phyloP scores from a whole-genome alignment of 2,329 filamentous ascomycete genomes.

The Ophiostoma montium region DNA sequence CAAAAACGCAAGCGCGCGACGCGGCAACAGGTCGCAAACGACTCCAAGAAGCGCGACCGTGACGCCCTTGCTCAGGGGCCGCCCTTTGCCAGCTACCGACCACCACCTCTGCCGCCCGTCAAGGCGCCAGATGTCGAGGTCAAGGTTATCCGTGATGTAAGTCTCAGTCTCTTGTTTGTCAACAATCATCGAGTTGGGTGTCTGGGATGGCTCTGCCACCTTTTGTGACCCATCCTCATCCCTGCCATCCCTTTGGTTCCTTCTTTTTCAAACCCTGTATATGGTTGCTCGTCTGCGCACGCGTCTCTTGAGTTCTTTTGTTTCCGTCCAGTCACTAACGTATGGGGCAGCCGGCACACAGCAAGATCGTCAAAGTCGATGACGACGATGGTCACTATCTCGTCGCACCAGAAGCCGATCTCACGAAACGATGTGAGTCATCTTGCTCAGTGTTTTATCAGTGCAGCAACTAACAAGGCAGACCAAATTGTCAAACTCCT shows the following conservation, averaged over 20 bases:
- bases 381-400: slow-evolving; percentile 97
- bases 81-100: slow-evolving; percentile 65
- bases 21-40: slow-evolving; percentile 66
- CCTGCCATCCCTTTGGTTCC: not conserved
- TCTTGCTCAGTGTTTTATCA: too few relatives aligned
- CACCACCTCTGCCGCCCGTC: slow-evolving; percentile 75
- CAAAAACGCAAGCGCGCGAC: slow-evolving; percentile 74
- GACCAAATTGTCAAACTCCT: slow-evolving; percentile 82
- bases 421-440: slow-evolving; percentile 82
- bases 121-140: slow-evolving; percentile 72
- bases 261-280: too few relatives aligned
- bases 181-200: not conserved
- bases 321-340: not conserved
- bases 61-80: slow-evolving; percentile 59
- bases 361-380: slow-evolving; percentile 59
- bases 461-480: slow-evolving; percentile 23
- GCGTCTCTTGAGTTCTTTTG: not conserved
- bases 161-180: slow-evolving; percentile 11
- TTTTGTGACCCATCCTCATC: not conserved
- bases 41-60: slow-evolving; percentile 63
- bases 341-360: not conserved
- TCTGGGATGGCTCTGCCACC: slow-evolving; percentile 12
- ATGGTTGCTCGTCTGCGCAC: too few relatives aligned
- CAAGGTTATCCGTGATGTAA: slow-evolving; percentile 49
- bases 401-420: slow-evolving; percentile 68